Base-by-base conservation (phyloP, 1,284 basidiomycete genomes). In the Fomitopsis pinicola region DNA sequence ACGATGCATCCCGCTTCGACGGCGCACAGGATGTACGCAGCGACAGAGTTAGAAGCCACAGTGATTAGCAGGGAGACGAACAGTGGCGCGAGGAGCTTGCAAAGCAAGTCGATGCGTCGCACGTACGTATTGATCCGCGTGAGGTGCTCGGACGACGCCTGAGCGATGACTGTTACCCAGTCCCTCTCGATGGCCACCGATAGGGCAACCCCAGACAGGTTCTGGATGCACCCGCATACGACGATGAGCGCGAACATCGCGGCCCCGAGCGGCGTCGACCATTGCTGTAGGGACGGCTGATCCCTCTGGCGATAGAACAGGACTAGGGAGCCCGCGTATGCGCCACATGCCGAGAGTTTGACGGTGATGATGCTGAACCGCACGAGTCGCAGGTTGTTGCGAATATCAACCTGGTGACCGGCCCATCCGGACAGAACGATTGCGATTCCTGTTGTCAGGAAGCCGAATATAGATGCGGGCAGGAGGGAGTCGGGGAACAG, bases 111-210 rank as follows among this genome's bases (percentile, higher is more conserved):
- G 55, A 84, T 82, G 9, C 82, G 78, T 5, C 83, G 76, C 58
- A 83, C 73, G 61, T 72, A 74, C 1, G 75, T 76, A 63, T 80
- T 79, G 17, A 80, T 63, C 22, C 63, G 71, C 2, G 73, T 73
- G 28, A 78, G 70, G 17, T 64, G 67, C 0, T 60, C 61, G 60
- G 77, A 69, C 57, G 71, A 69, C 48, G 69, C 67, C 8, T 74
- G 68, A 0, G 78, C 76, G 61, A 83, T 80, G 52, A 74, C 69
- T 0, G 78, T 78, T 0, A 80, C 79, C 83, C 83, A 86, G 62
- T 85, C 83, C n/a, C 83, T 71, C 68, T 86, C 82, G n/a, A 85
- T 75, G 0, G 79, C 78, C 2, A 85, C 78, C 1, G 78, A 77
- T 44, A 82, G 79, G 10, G 77, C 76, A 1, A 79, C 77, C 50